Conservation (phyloP, 352 stramenopile genomes). For the Blastocystis hominis region DNA sequence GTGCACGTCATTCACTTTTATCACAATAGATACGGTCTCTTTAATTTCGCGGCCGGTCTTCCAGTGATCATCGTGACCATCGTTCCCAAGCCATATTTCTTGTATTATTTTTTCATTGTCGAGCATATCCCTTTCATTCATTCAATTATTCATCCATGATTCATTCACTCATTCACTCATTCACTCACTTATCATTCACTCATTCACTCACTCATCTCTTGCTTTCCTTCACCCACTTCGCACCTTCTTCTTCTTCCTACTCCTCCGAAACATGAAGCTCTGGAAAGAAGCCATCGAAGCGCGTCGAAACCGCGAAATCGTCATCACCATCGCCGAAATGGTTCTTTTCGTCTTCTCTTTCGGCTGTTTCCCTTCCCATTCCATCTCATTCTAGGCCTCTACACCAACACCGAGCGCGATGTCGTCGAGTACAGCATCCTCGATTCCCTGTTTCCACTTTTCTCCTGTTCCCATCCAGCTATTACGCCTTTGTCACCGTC, state of each 20-base stretch:
- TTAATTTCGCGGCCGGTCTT: slow-evolving; percentile 30
- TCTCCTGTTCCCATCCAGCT: not conserved
- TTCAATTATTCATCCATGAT: too few relatives aligned
- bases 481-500: slow-evolving; percentile 51
- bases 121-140: not conserved
- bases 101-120: slow-evolving; percentile 31
- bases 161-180: too few relatives aligned
- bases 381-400: slow-evolving; percentile 10
- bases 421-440: slow-evolving; percentile 3
- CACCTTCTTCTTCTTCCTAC: slow-evolving; percentile 56
- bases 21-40: not conserved
- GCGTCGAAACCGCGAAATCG: not conserved
- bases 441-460: not conserved
- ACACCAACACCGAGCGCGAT: slow-evolving; percentile 18
- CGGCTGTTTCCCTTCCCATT: not conserved
- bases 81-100: not conserved
- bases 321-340: slow-evolving; percentile 39
- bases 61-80: slow-evolving; percentile 43
- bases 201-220: not conserved
- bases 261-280: slow-evolving; percentile 46
- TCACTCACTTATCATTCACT: too few relatives aligned
- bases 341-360: slow-evolving; percentile 31
- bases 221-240: slow-evolving; percentile 11
- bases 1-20: not conserved
- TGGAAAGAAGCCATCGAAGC: not conserved